Evolutionary conservation across 345 rosid genomes (phyloP), one percentile per base, ranked within the genome.

Genomic region (Salix arbutifolia): DNA sequence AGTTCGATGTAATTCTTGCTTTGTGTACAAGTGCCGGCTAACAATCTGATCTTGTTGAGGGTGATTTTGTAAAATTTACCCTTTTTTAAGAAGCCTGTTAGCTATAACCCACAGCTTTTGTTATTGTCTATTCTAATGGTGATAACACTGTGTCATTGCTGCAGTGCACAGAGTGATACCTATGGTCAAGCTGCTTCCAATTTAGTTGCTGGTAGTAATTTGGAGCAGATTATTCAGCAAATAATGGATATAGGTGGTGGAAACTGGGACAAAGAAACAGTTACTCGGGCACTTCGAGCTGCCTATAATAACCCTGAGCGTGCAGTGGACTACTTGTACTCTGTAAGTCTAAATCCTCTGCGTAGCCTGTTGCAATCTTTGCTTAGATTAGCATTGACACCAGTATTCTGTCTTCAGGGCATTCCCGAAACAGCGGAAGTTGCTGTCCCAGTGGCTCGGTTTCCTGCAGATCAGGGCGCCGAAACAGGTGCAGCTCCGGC

Each of bases 231-330:
- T 69, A 86, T 93, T 74, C 96, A 88, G 80, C 92, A 93, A 79
- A 71, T 96, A 78, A 88, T 96, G 96, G 99, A 96, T 78, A 90
- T 96, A 83, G 99, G 98, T 23, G 99, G 97, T 56, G 99, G 99
- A 62, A 89, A 74, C 61, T 96, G 99, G 99, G 98, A 91, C 84
- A 91, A 90, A 89, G 98, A 96, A 78, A 92, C 93, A 31, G 98
- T 96, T 78, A 81, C 85, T 56, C 91, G 97, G 65, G 99, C 99
- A 65, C 97, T 96, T 84, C 93, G 92, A 81, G 98, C 99, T 37
- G 98, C 99, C 70, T 92, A 94, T 83, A 96, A 94, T 84, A 96
- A 96, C 75, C 99, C 99, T 30, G 99, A 94, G 87, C 84, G 99
- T 76, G 99, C 99, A n/a, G 97, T 96, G 78, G 99, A 96, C 84